Conservation (phyloP, 306 rosid species). For the Castanea crenata region DNA sequence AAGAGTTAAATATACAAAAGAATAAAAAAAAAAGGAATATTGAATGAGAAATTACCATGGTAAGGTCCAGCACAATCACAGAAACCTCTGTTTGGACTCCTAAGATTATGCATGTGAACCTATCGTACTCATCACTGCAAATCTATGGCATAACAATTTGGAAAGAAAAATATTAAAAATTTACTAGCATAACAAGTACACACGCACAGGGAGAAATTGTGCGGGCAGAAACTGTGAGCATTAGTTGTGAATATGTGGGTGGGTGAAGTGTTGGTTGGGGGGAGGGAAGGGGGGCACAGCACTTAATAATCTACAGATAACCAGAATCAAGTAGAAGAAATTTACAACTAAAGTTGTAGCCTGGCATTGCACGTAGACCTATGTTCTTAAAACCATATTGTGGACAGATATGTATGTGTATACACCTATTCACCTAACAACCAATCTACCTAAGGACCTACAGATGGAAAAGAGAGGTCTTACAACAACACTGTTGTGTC, state of each 20-base stretch:
- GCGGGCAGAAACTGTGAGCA: not conserved
- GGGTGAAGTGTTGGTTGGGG: not conserved
- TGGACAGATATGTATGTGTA: not conserved
- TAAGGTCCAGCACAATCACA: slow-evolving; percentile 78
- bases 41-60: slow-evolving; percentile 58
- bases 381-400: not conserved
- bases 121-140: slow-evolving; percentile 81
- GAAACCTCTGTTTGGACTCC: slow-evolving; percentile 91
- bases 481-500: not conserved
- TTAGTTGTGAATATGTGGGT: not conserved
- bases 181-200: slow-evolving; percentile 4
- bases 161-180: slow-evolving; percentile 13
- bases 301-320: slow-evolving; percentile 13
- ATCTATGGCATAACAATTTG: slow-evolving; percentile 46
- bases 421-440: not conserved
- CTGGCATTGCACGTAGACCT: not conserved
- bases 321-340: slow-evolving; percentile 8
- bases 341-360: not conserved
- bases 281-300: not conserved
- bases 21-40: not conserved
- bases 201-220: not conserved
- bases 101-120: slow-evolving; percentile 69
- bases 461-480: not conserved
- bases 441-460: not conserved
- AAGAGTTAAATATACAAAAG: no score